phyloP scores from a whole-genome alignment of 2,329 filamentous ascomycete genomes.

The Fusarium hostae region DNA sequence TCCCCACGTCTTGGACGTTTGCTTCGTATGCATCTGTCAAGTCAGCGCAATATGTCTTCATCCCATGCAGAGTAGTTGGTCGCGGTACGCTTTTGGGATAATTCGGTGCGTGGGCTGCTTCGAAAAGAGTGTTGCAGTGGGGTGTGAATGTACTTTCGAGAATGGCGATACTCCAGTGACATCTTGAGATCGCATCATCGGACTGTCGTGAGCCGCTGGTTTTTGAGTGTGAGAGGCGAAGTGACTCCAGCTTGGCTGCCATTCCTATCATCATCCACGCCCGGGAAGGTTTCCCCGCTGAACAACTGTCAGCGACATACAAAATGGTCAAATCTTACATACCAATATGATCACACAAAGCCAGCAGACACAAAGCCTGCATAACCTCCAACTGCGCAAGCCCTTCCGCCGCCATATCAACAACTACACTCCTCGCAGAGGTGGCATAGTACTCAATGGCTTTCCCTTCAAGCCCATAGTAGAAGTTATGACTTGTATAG shows the following conservation, averaged over 20 bases:
- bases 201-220: not conserved
- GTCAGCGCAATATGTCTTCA: slow-evolving; percentile 37
- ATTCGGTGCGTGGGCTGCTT: not conserved
- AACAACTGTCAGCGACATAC: accelerated
- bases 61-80: slow-evolving; percentile 6
- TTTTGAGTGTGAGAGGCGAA: slow-evolving; percentile 11
- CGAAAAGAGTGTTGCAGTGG: not conserved
- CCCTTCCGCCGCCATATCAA: slow-evolving; percentile 33
- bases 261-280: slow-evolving; percentile 43
- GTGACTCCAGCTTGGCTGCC: slow-evolving; percentile 29
- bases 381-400: slow-evolving; percentile 19
- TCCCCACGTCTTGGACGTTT: slow-evolving; percentile 11
- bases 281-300: slow-evolving; percentile 30
- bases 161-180: slow-evolving; percentile 35
- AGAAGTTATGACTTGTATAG: slow-evolving; percentile 26
- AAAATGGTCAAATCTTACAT: accelerated
- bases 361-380: slow-evolving; percentile 35
- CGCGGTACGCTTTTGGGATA: slow-evolving; percentile 30
- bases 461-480: slow-evolving; percentile 25
- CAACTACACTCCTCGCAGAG: slow-evolving; percentile 24
- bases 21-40: slow-evolving; percentile 38
- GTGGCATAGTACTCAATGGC: slow-evolving; percentile 39
- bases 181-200: slow-evolving; percentile 18
- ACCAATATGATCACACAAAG: slow-evolving; percentile 39
- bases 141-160: slow-evolving; percentile 35